Base-by-base conservation (phyloP, 768 basidiomycete species). In the Phaeolepiota aurea region DNA sequence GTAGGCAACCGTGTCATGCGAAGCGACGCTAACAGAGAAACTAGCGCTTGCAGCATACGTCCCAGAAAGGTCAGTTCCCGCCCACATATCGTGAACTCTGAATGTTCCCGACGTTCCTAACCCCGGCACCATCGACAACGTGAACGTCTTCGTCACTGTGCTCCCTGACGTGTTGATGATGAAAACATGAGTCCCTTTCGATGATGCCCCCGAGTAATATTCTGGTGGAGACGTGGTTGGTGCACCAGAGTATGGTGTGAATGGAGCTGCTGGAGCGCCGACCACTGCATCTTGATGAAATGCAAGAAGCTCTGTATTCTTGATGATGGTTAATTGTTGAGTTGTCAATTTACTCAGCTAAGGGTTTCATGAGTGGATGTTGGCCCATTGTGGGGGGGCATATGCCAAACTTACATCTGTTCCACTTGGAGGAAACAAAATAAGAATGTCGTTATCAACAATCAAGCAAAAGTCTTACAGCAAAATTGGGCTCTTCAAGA, bases 401-500 rank as follows among this genome's bases (percentile, higher is more conserved):
- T 11, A n/a, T 12, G n/a, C 10, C 18, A 16, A 30, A 47, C 57
- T 42, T 39, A 66, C 66, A 52, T 68, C 62, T 13, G 67, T 69
- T 22, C 67, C 67, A 22, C 63, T 65, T n/a, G n/a, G n/a, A n/a
- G n/a, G n/a, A n/a, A n/a, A 21, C 3, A 12, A 14, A 16, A 23
- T 11, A 20, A 21, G n/a, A 20, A 32, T 28, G 33, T 15, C 44
- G 16, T 31, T 9, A 4, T 20, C 35, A 21, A 32, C 20, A 14
- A 4, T 15, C 7, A 16, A 42, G 4, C 11, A 12, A 21, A 15
- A 15, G 15, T 43, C 62, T 48, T 39, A 63, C 62, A 76, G 55
- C n/a, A 77, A 56, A 38, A 77, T 75, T 2, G 74, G 75, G 43
- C 73, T 75, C 50, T 76, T 76, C 46, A 76, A 54, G 51, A 75